phyloP scores from a whole-genome alignment of 1,284 basidiomycete genomes.

The Fomitopsis betulina region DNA sequence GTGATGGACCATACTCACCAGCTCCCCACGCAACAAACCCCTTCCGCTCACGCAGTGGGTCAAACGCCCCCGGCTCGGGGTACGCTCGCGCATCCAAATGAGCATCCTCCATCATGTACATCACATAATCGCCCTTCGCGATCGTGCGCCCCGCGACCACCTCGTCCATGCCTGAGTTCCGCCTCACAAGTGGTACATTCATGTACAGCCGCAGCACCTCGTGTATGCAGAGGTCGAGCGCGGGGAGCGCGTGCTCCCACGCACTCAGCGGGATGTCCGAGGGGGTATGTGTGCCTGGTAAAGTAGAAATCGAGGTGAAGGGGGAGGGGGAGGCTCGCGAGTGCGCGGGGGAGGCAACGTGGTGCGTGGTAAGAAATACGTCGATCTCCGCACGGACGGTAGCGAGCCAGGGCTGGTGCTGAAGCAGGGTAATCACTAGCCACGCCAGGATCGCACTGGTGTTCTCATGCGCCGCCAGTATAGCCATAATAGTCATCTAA shows the following conservation, averaged over 20 bases:
- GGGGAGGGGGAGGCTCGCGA: not conserved
- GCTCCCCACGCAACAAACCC: constrained; percentile 32
- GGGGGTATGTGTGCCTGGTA: not conserved
- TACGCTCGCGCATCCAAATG: constrained; percentile 33
- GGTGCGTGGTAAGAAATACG: not conserved
- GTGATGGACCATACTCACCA: constrained; percentile 7
- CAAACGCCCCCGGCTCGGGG: constrained; percentile 28
- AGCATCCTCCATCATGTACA: constrained; percentile 26
- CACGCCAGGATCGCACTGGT: constrained; percentile 2
- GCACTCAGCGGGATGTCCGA: constrained; percentile 25
- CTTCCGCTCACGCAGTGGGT: constrained; percentile 24
- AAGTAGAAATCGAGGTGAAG: not conserved
- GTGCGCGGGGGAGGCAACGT: not conserved
- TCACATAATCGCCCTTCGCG: constrained; percentile 27
- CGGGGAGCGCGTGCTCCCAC: constrained; percentile 33
- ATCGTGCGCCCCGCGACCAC: constrained; percentile 19
- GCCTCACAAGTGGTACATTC: constrained; percentile 17
- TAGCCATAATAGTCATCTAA: not conserved
- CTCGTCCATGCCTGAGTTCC: constrained; percentile 17
- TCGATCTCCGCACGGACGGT: not conserved
- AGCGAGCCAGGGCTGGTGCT: not conserved
- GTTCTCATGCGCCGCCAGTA: not conserved
- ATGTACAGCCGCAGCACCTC: constrained; percentile 29
- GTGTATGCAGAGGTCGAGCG: constrained; percentile 29
- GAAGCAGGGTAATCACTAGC: not conserved